Base-by-base conservation (phyloP, 768 basidiomycete genomes). In the Lyophyllum atratum region DNA sequence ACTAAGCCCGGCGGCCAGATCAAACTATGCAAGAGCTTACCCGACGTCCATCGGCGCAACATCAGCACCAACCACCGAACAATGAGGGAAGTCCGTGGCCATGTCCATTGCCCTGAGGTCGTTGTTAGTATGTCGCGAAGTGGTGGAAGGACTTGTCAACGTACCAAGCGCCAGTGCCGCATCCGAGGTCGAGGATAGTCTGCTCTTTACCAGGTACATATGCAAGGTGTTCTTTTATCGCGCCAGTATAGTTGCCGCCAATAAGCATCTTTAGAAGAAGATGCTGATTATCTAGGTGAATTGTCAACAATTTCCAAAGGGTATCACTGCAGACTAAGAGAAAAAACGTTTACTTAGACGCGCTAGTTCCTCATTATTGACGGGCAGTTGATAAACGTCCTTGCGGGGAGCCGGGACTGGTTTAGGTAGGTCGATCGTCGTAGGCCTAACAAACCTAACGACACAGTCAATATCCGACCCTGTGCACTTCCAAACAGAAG, bases 21-120 rank as follows among this genome's bases (percentile, higher is more conserved):
- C 29, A 12, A 21, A 6, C 8, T 4, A 10, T 26, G 21, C 2
- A 11, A 19, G 26, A 6, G 11, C 55, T 25, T 25, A 56, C 55
- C 55, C 55, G 14, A 56, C 10, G 25, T 56, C 55, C 55, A 56
- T 56, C 25, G 55, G 55, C 14, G 55, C 55, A 25, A 56, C 42
- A 51, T 56, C 55, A 10, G 55, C 55, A 25, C 55, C 55, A 14
- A 56, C 39, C n/a, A 56, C 55, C 21, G 29, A 51, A 26, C 55
- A 56, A 22, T 56, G 55, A 44, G 55, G 49, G 33, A 56, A 56
- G 10, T 56, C 55, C 7, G 49, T 45, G 11, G 55, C 55, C 55
- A 56, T 56, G 24, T 56, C 55, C 24, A 26, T 56, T n/a, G 49
- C 55, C 55, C 55, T 56, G 28, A 24, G 8, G n/a, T 37, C n/a